Percentiles rank a stretch among this genome's conserved stretches.
These are phyloP conservation scores for Dentipellis sp. DNA, from an alignment of 768 basidiomycete genomes.

Conservation along the genomic window DNA sequence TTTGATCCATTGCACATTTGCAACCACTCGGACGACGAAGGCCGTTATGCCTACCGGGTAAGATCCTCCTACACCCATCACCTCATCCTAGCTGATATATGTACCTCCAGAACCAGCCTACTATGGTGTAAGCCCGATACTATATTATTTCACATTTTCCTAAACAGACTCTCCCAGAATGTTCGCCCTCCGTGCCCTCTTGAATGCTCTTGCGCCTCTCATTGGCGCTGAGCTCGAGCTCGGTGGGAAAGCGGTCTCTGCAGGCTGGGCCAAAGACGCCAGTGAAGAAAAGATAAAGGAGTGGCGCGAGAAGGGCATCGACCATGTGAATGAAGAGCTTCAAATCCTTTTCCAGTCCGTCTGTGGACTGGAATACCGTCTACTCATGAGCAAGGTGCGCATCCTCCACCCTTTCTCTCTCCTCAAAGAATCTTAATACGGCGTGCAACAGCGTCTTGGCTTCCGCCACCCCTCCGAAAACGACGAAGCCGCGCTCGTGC, in stretches of 20 bases:
- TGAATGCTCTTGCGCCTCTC: slow-evolving; percentile 73
- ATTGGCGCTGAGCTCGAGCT: slow-evolving; percentile 72
- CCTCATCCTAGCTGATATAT: background rate
- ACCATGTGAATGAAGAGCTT: slow-evolving; percentile 47
- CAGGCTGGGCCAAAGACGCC: slow-evolving; percentile 56
- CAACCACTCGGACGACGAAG: slow-evolving; percentile 77
- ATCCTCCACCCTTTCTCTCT: background rate
- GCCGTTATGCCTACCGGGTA: slow-evolving; percentile 67
- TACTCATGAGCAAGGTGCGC: slow-evolving; percentile 60
- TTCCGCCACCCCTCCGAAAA: slow-evolving; percentile 42
- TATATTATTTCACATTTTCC: background rate
- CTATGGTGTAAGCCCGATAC: slow-evolving; percentile 53
- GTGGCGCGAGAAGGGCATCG: slow-evolving; percentile 52
- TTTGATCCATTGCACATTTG: slow-evolving; percentile 82
- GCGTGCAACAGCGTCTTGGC: slow-evolving; percentile 55
- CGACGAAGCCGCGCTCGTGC: slow-evolving; percentile 55
- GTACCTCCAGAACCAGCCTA: slow-evolving; percentile 52
- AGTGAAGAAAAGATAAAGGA: slow-evolving; percentile 43
- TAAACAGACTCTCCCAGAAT: slow-evolving; percentile 31
- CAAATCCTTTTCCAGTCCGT: slow-evolving; percentile 50
- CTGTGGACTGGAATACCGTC: slow-evolving; percentile 55
- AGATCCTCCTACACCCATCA: slow-evolving; percentile 9
- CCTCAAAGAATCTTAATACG: no score
- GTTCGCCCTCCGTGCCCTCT: slow-evolving; percentile 71
- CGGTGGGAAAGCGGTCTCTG: slow-evolving; percentile 36